Percentiles rank a stretch among this genome's conserved stretches.
phyloP scores from a whole-genome alignment of 1,284 basidiomycete species.

The Singerocomus rubriflavus region DNA sequence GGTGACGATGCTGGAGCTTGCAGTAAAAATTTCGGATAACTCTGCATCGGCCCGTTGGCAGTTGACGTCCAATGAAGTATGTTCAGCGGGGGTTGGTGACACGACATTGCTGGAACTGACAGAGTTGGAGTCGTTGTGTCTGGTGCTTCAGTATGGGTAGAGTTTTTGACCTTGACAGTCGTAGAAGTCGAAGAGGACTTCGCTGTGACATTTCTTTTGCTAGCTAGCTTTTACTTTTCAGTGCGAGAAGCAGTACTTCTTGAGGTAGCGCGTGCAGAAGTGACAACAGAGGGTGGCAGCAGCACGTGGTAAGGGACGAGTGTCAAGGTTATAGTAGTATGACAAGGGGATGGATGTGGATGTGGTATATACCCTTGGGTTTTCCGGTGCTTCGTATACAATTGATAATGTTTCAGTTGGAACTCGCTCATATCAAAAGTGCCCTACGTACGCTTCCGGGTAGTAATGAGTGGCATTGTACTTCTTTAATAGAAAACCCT shows the following conservation, averaged over 20 bases:
- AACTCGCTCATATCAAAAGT: background rate
- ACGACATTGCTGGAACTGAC: background rate
- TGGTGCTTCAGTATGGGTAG: background rate
- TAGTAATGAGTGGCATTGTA: slow-evolving; percentile 9
- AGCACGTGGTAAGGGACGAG: background rate
- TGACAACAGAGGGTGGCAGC: background rate
- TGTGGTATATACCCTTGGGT: slow-evolving; percentile 14
- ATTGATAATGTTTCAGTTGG: background rate
- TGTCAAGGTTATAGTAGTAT: no score
- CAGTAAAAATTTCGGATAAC: background rate
- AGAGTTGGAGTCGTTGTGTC: background rate
- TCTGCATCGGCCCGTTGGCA: background rate
- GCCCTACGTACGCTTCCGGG: background rate
- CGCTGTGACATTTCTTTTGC: background rate
- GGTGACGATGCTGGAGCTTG: no score
- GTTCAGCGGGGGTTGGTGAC: background rate
- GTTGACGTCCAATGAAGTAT: background rate
- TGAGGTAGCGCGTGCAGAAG: no score
- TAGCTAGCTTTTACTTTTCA: background rate
- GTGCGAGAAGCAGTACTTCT: background rate
- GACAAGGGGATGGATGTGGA: background rate
- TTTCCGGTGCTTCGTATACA: slow-evolving; percentile 19
- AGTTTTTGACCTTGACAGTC: background rate
- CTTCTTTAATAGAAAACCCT: slow-evolving; percentile 9
- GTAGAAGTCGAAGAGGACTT: background rate